A percentile compares a stretch with the other conserved stretches of the same genome.
Evolutionary conservation across 2,329 filamentous ascomycete species (phyloP).

Genomic region (Salinomyces thailandicus): DNA sequence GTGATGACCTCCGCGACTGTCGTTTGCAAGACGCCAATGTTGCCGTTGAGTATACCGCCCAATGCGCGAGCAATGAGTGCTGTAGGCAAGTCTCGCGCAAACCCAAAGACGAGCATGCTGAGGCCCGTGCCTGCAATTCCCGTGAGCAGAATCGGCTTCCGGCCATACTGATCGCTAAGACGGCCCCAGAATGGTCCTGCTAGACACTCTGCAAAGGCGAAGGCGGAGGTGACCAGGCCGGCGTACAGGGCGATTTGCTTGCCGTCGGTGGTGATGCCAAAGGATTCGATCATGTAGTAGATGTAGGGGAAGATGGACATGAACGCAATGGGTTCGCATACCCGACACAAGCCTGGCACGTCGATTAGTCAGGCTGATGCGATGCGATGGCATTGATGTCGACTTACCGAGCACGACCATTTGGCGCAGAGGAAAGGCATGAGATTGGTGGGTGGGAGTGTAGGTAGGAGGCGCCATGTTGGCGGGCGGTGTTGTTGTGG

Average conservation of each 20-base stretch:
- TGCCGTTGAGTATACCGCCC: slow-evolving; percentile 87
- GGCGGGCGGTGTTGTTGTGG: background rate
- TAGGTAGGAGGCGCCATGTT: background rate
- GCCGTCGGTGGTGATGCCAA: slow-evolving; percentile 69
- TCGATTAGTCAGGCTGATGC: background rate
- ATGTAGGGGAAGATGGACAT: slow-evolving; percentile 99
- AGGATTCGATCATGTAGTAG: slow-evolving; percentile 93
- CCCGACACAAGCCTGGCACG: slow-evolving; percentile 55
- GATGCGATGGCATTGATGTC: background rate
- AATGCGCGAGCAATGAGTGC: slow-evolving; percentile 81
- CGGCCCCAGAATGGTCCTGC: slow-evolving; percentile 89
- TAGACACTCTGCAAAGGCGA: slow-evolving; percentile 90
- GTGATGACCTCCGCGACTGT: slow-evolving; percentile 91
- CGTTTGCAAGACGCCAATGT: slow-evolving; percentile 90
- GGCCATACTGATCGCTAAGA: slow-evolving; percentile 80
- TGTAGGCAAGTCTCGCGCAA: slow-evolving; percentile 68
- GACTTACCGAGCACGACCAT: slow-evolving; percentile 45
- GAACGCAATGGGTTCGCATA: slow-evolving; percentile 97
- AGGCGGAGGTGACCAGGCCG: slow-evolving; percentile 91
- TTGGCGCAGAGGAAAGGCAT: slow-evolving; percentile 47
- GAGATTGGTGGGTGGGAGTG: slow-evolving; percentile 8
- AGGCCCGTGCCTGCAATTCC: slow-evolving; percentile 85
- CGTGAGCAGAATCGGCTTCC: slow-evolving; percentile 82
- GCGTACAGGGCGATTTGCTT: slow-evolving; percentile 82
- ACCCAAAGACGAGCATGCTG: slow-evolving; percentile 88